phyloP scores from a whole-genome alignment of 257 asterid genomes.

The Euphrasia confusa region DNA sequence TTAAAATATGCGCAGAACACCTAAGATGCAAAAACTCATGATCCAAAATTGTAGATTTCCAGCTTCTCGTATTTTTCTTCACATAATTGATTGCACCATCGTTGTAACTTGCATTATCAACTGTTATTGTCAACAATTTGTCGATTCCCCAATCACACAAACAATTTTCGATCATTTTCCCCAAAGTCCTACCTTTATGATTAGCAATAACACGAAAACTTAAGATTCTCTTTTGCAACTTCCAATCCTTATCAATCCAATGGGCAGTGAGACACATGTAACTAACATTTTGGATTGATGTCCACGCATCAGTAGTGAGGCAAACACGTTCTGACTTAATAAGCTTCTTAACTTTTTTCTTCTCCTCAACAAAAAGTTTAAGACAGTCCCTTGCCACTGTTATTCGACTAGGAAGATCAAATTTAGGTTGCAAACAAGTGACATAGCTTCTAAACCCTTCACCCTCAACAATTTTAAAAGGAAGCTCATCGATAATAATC shows the following conservation, averaged over 20 bases:
- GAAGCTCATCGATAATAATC: too few relatives aligned
- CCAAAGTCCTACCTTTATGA: neutral
- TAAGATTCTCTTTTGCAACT: neutral
- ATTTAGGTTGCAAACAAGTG: too few relatives aligned
- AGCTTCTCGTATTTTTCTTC: neutral
- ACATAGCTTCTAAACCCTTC: too few relatives aligned
- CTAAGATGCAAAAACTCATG: neutral
- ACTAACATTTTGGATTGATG: neutral
- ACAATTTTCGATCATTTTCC: neutral
- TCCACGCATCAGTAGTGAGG: neutral
- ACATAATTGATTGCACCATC: neutral
- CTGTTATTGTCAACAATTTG: neutral
- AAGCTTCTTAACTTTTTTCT: neutral
- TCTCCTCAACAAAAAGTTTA: neutral
- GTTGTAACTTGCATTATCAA: neutral
- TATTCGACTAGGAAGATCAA: too few relatives aligned
- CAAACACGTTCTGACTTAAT: neutral
- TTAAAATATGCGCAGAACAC: neutral
- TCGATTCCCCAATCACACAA: neutral
- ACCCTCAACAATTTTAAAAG: too few relatives aligned
- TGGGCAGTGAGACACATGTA: neutral
- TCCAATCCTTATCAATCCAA: conserved; percentile 1
- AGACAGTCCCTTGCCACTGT: too few relatives aligned
- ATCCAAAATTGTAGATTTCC: neutral
- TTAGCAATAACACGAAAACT: neutral